A percentile compares a stretch with the other conserved stretches of the same genome.
Conservation (phyloP, 495 filamentous ascomycete genomes). For the Neohortaea acidophila region DNA sequence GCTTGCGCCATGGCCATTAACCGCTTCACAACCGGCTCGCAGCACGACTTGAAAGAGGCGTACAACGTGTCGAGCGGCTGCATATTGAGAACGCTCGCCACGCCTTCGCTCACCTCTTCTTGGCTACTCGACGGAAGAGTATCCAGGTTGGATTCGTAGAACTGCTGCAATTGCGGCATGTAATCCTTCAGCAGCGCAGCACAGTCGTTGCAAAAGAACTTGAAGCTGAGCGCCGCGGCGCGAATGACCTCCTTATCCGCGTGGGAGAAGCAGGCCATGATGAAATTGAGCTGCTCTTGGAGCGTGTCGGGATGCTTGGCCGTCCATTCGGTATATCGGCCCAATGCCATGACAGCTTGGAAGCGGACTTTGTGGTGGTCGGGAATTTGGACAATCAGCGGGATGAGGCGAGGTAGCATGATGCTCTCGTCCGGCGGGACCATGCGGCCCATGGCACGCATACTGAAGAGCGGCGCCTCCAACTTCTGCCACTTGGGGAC, state of each 20-base stretch:
- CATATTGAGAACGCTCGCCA: conserved; percentile 74
- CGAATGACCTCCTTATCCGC: conserved; percentile 73
- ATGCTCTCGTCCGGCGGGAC: conserved; percentile 74
- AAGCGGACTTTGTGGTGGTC: conserved; percentile 93
- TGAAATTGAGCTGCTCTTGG: conserved; percentile 81
- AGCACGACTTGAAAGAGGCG: conserved; percentile 75
- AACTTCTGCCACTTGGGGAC: conserved; percentile 96
- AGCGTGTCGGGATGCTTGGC: conserved; percentile 82
- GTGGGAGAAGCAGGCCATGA: conserved; percentile 78
- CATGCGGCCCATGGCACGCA: conserved; percentile 96
- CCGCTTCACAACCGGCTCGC: conserved; percentile 75
- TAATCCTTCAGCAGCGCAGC: conserved; percentile 66
- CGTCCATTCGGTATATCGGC: conserved; percentile 96
- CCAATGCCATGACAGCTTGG: conserved; percentile 91
- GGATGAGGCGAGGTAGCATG: conserved; percentile 79
- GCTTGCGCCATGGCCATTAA: conserved; percentile 76
- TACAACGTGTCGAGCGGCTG: conserved; percentile 70
- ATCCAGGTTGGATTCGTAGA: conserved; percentile 79
- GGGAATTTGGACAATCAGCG: conserved; percentile 81
- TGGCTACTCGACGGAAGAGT: conserved; percentile 71
- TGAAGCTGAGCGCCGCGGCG: conserved; percentile 84
- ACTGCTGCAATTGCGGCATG: conserved; percentile 68
- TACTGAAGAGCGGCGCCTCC: conserved; percentile 85
- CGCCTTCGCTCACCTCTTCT: conserved; percentile 90
- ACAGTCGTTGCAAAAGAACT: conserved; percentile 93